Percentiles rank a stretch among this genome's conserved stretches.
These are phyloP conservation scores for Ophiocordyceps camponoti-saundersi DNA, from an alignment of 2,329 filamentous ascomycete genomes.

Conservation along the genomic window DNA sequence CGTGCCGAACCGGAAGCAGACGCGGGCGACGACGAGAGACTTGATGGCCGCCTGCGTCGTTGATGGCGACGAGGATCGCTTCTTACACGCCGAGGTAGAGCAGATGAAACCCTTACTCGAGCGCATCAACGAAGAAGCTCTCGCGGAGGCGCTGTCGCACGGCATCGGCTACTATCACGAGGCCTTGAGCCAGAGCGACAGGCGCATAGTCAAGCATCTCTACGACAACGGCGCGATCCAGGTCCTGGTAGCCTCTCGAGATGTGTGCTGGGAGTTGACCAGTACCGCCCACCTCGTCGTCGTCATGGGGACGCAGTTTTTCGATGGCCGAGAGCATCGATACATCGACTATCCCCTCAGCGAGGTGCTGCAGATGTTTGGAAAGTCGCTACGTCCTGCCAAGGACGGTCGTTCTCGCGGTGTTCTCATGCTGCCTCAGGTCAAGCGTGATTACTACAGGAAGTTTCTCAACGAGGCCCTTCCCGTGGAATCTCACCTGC, in stretches of 20 bases:
- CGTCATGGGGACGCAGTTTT: slow-evolving; percentile 96
- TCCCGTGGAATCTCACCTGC: slow-evolving; percentile 86
- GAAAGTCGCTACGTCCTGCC: slow-evolving; percentile 67
- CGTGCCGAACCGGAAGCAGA: slow-evolving; percentile 86
- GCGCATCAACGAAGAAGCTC: slow-evolving; percentile 67
- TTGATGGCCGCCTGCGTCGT: slow-evolving; percentile 73
- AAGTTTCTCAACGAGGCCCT: slow-evolving; percentile 96
- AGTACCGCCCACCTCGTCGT: slow-evolving; percentile 79
- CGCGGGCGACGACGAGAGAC: slow-evolving; percentile 71
- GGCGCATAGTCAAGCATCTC: slow-evolving; percentile 82
- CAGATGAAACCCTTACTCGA: slow-evolving; percentile 71
- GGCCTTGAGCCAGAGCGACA: slow-evolving; percentile 74
- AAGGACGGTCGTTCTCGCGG: slow-evolving; percentile 71
- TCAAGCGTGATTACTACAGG: slow-evolving; percentile 95
- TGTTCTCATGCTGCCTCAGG: slow-evolving; percentile 88
- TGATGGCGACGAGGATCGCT: slow-evolving; percentile 85
- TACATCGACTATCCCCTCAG: slow-evolving; percentile 93
- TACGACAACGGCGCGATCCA: slow-evolving; percentile 83
- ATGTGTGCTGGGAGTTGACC: slow-evolving; percentile 93
- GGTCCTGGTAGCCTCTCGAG: slow-evolving; percentile 57
- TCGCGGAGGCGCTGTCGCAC: slow-evolving; percentile 80
- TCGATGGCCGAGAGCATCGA: slow-evolving; percentile 87
- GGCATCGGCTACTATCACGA: slow-evolving; percentile 97
- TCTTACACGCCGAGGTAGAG: slow-evolving; percentile 68
- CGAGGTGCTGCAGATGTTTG: slow-evolving; percentile 95